Conservation (phyloP, 1,284 basidiomycete genomes). For the Marasmius oreades region DNA sequence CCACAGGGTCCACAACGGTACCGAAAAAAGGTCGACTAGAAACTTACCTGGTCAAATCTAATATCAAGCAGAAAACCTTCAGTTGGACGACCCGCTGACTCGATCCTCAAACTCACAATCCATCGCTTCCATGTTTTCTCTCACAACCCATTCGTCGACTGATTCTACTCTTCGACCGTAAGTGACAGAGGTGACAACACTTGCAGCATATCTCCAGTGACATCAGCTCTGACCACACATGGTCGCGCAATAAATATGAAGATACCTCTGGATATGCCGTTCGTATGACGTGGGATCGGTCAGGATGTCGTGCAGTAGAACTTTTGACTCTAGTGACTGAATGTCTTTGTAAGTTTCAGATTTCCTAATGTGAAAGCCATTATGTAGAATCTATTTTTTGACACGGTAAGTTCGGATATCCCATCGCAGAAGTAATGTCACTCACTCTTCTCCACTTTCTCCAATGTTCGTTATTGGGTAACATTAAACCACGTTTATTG, state of each 20-base stretch:
- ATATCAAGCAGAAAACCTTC: not conserved
- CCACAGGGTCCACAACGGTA: not conserved
- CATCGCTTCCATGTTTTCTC: slow-evolving; percentile 40
- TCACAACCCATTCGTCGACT: slow-evolving; percentile 43
- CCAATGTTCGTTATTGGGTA: slow-evolving; percentile 42
- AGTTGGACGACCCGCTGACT: not conserved
- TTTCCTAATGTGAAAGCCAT: slow-evolving; percentile 36
- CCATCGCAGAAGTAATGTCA: not conserved
- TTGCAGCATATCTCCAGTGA: slow-evolving; percentile 37
- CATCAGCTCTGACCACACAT: not conserved
- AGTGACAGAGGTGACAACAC: slow-evolving; percentile 42
- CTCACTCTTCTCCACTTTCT: slow-evolving; percentile 46
- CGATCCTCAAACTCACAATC: slow-evolving; percentile 31
- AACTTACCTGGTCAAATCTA: slow-evolving; percentile 36
- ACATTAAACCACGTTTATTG: slow-evolving; percentile 46
- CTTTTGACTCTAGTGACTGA: slow-evolving; percentile 48
- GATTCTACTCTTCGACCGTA: slow-evolving; percentile 44
- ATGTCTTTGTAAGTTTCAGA: slow-evolving; percentile 44
- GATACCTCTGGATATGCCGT: slow-evolving; percentile 39
- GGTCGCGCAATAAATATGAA: not conserved
- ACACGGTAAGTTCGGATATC: not conserved
- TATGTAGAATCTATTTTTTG: slow-evolving; percentile 39
- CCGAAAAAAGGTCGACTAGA: too few relatives aligned
- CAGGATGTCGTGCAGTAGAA: slow-evolving; percentile 40
- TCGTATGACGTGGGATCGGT: slow-evolving; percentile 38